Percentiles rank a stretch among this genome's conserved stretches.
These are phyloP conservation scores for Phyllosticta citrichinensis DNA, from an alignment of 2,329 filamentous ascomycete genomes.

Conservation along the genomic window DNA sequence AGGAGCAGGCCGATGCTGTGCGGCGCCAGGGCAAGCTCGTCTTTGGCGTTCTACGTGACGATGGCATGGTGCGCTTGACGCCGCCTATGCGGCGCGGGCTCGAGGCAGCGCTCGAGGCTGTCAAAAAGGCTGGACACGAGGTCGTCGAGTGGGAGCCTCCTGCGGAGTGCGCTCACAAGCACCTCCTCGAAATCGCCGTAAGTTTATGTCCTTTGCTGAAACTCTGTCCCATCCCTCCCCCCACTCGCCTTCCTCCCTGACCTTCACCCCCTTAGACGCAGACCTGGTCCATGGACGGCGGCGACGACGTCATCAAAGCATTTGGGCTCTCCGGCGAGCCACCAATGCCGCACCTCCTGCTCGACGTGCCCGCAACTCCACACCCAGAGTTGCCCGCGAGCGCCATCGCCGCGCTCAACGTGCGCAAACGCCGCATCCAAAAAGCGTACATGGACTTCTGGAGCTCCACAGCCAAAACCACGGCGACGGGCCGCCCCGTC, in stretches of 20 bases:
- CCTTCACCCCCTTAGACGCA: background rate
- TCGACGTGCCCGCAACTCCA: background rate
- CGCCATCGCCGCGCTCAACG: constrained; percentile 22
- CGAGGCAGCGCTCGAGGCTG: constrained; percentile 16
- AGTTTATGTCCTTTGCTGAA: background rate
- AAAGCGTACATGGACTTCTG: constrained; percentile 31
- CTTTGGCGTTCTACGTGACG: constrained; percentile 17
- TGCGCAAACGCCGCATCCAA: constrained; percentile 17
- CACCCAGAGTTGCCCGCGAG: constrained; percentile 13
- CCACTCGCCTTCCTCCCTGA: background rate
- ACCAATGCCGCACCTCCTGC: constrained; percentile 18
- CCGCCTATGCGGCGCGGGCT: constrained; percentile 20
- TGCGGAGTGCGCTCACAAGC: background rate
- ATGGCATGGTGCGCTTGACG: constrained; percentile 1
- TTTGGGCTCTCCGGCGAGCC: constrained; percentile 22
- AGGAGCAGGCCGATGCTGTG: constrained; percentile 33
- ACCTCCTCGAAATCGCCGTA: background rate
- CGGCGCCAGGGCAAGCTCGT: constrained; percentile 42
- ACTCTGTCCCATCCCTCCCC: too few relatives aligned
- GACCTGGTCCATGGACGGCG: constrained; percentile 1
- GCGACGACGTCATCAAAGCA: background rate
- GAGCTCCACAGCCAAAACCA: constrained; percentile 21
- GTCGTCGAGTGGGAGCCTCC: constrained; percentile 14
- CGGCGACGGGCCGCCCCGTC: constrained; percentile 22
- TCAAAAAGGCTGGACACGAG: constrained; percentile 21